Evolutionary conservation across 108 stramenopile genomes (phyloP), one percentile per base, ranked within the genome.

Genomic region (Pseudonitzschia multiseries): DNA sequence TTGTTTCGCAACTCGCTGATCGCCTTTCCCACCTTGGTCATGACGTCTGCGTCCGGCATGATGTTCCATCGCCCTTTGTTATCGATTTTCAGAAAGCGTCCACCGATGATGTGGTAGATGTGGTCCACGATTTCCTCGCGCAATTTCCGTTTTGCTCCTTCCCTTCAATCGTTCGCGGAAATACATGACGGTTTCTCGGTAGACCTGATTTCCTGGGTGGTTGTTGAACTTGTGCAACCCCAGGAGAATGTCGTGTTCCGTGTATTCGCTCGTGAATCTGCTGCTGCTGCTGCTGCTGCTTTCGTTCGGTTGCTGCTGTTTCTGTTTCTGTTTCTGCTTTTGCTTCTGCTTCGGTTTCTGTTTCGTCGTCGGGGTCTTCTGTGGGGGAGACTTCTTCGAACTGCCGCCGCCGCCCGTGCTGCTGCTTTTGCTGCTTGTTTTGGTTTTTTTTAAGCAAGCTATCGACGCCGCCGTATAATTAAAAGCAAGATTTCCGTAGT

Each of bases 21-120:
- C 13, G 61, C 61, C 18, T 62, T 62, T 8, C n/a, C 29, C 15
- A 62, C 36, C 61, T 62, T 62, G 61, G 33, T 40, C 36, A 62
- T 62, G 61, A 62, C 61, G 29, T 62, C 61, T 0, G n/a, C 32
- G n/a, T 40, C 33, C n/a, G 61, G 33, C 32, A 62, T 40, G 36
- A 62, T 8, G 8, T 31, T n/a, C 61, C 61, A 62, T 1, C 29
- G 61, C 8, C 31, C 33, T 17, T 33, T 13, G 46, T 48, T 48
- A 2, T 33, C 61, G 17, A 62, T 21, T 40, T 62, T 62, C 8
- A 62, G 17, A 41, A 62, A 62, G 14, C 61, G 61, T 0, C 32
- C 61, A 14, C 61, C 61, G 18, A 31, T 62, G 26, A 8, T 33
- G 15, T 27, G 1, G 29, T 62, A 41, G 15, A 62, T 62, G n/a